phyloP scores from a whole-genome alignment of 805 yeast species.

The Sugiyamaella mastotermitis region DNA sequence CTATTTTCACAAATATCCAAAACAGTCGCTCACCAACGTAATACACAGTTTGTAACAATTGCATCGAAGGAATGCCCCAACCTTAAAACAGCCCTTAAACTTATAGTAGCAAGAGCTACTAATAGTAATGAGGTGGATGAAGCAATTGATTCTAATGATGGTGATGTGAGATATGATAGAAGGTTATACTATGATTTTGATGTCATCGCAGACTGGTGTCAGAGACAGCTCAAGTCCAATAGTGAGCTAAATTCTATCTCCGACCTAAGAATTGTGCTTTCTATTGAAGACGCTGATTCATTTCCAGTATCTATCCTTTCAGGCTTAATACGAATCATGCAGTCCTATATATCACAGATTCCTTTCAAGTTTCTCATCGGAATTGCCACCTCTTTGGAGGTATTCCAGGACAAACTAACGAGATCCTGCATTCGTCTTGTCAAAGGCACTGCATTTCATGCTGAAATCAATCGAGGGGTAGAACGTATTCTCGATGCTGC shows the following conservation, averaged over 20 bases:
- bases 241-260: conserved; percentile 1
- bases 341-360: conserved; percentile 26
- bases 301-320: conserved; percentile 28
- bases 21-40: conserved; percentile 12
- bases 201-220: conserved; percentile 31
- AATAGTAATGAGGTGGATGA: conserved; percentile 17
- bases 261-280: conserved; percentile 23
- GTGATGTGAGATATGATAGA: conserved; percentile 24
- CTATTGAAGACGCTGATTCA: conserved; percentile 35
- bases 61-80: conserved; percentile 33
- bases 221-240: conserved; percentile 7
- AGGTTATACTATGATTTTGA: conserved; percentile 34
- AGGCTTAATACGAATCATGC: conserved; percentile 28
- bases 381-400: conserved; percentile 31
- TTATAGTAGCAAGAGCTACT: conserved; percentile 29
- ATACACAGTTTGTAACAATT: conserved; percentile 22
- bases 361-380: conserved; percentile 31
- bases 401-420: conserved; percentile 31
- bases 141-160: conserved; percentile 13
- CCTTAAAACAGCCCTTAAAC: conserved; percentile 28
- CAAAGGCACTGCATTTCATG: conserved; percentile 24
- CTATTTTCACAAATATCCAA: conserved; percentile 22
- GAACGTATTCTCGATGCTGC: conserved; percentile 15
- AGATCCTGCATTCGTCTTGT: conserved; percentile 24
- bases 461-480: conserved; percentile 17